Percentiles rank a stretch among this genome's conserved stretches.
Conservation (phyloP, 208 protist species). For the Jaenimonas drosophilae region DNA sequence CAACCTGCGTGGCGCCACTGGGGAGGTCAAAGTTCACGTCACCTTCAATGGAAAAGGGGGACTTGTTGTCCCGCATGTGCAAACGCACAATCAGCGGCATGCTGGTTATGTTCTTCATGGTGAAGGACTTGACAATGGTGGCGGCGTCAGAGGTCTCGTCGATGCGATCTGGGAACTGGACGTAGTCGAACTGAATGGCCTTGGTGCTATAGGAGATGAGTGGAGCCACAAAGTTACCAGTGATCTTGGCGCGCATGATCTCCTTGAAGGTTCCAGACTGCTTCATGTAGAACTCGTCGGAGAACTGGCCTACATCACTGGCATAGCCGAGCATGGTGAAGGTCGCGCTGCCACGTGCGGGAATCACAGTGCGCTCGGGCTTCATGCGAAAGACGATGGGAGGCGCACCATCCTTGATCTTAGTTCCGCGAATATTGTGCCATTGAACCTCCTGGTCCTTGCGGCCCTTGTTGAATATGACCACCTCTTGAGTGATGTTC, state of each 20-base stretch:
- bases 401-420: conserved; percentile 54
- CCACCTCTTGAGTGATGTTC: conserved; percentile 28
- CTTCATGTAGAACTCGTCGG: conserved; percentile 80
- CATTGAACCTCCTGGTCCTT: conserved; percentile 86
- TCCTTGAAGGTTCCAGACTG: conserved; percentile 67
- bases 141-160: not conserved
- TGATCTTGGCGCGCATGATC: conserved; percentile 60
- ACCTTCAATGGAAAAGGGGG: conserved; percentile 71
- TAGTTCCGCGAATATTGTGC: conserved; percentile 50
- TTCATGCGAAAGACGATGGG: conserved; percentile 67
- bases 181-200: conserved; percentile 78
- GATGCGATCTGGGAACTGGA: conserved; percentile 23
- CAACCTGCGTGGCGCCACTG: conserved; percentile 66
- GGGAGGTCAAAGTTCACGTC: conserved; percentile 40
- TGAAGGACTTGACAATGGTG: conserved; percentile 55
- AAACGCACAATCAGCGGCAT: conserved; percentile 70
- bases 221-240: conserved; percentile 79
- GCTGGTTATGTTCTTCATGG: conserved; percentile 82
- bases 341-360: conserved; percentile 17
- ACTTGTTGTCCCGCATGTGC: conserved; percentile 19
- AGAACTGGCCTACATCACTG: conserved; percentile 32
- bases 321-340: conserved; percentile 64
- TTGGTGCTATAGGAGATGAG: conserved; percentile 69
- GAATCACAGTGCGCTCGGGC: conserved; percentile 75
- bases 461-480: conserved; percentile 86